Conservation (phyloP, 106 monocot genomes). For the Amphibolis antarctica region DNA sequence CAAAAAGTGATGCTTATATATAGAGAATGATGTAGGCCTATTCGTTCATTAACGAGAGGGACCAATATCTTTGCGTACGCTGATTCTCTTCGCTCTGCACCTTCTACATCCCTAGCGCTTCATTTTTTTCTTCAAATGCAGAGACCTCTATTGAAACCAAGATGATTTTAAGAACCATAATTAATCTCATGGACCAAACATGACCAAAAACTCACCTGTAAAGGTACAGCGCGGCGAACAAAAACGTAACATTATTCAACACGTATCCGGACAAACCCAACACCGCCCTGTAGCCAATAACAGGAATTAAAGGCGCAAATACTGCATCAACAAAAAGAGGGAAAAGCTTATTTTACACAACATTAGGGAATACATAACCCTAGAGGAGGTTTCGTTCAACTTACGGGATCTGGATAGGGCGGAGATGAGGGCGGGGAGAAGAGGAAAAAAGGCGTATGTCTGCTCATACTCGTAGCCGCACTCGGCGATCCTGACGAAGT, state of each 20-base stretch:
- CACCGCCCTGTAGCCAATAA: slow-evolving; percentile 69
- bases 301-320: slow-evolving; percentile 52
- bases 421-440: slow-evolving; percentile 42
- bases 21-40: too few species aligned
- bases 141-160: neutral
- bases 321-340: slow-evolving; percentile 23
- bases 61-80: too few species aligned
- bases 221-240: slow-evolving; percentile 60
- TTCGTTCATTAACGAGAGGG: too few species aligned
- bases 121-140: too few species aligned
- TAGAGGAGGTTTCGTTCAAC: neutral
- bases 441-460: slow-evolving; percentile 77
- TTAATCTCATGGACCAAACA: neutral
- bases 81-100: too few species aligned
- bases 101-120: too few species aligned
- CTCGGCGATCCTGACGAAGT: slow-evolving; percentile 78
- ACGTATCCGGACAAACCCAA: slow-evolving; percentile 69
- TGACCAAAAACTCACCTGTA: slow-evolving; percentile 36
- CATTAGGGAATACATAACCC: neutral
- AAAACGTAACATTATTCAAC: slow-evolving; percentile 65
- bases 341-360: too few species aligned
- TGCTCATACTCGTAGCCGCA: slow-evolving; percentile 99
- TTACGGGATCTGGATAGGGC: slow-evolving; percentile 57
- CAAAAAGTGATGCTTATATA: too few species aligned
- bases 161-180: neutral